Conservation (phyloP, 2,329 filamentous ascomycete genomes). For the Pseudogymnoascus sp. region DNA sequence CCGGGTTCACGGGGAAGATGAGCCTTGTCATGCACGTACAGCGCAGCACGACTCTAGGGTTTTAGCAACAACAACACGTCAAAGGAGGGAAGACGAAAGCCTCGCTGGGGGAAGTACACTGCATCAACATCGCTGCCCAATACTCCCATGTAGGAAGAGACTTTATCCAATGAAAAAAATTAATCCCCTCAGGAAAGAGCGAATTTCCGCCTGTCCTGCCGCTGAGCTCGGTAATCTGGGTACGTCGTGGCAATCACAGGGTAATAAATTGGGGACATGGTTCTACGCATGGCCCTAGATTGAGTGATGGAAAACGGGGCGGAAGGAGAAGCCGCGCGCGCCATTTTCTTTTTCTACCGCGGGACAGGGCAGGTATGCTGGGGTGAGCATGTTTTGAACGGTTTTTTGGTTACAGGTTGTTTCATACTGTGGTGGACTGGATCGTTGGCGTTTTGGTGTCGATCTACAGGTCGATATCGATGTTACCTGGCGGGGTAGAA, state of each 20-base stretch:
- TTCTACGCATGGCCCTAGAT: conserved; percentile 6
- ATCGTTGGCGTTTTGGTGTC: background rate
- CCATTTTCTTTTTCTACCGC: background rate
- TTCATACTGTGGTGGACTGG: background rate
- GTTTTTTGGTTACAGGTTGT: conserved; percentile 2
- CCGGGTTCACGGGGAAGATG: conserved; percentile 6
- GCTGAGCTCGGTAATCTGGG: background rate
- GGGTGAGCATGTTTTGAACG: background rate
- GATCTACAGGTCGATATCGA: background rate
- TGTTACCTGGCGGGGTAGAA: background rate
- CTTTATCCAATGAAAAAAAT: conserved; percentile 1
- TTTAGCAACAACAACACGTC: conserved; percentile 1
- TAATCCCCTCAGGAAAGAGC: background rate
- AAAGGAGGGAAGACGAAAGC: background rate
- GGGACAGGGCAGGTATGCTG: background rate
- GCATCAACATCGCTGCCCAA: conserved; percentile 3
- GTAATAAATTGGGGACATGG: conserved; percentile 2
- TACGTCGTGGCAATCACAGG: background rate
- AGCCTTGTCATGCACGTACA: conserved; percentile 9
- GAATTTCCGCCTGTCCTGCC: background rate
- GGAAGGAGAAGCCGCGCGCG: conserved; percentile 5
- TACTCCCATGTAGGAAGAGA: background rate
- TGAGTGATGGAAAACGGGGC: conserved; percentile 5
- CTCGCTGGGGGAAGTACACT: background rate
- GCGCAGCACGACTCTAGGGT: background rate